Evolutionary conservation across 768 basidiomycete species (phyloP), one percentile per base, ranked within the genome.

Genomic region (Termitomyces sp.): DNA sequence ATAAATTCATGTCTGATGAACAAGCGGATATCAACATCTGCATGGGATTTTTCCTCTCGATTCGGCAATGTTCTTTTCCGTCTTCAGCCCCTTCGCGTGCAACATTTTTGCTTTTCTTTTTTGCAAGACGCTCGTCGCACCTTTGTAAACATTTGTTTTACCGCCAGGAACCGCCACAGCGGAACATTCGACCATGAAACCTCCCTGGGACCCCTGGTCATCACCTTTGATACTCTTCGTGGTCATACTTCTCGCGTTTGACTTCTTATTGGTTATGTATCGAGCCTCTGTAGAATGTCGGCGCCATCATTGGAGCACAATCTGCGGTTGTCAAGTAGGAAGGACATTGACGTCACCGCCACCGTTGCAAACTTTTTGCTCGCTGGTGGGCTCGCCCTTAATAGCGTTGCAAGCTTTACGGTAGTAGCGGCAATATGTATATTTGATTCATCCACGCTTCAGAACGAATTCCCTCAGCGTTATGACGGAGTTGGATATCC

Each of bases 261-360:
- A 91, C n/a, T 70, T 84, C 50, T 84, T 9, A 94, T 92, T 65
- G 95, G 94, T 45, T 93, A 90, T 69, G 74, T 94, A 34, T 85
- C 86, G 12, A 90, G 88, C 17, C 9, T 63, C 65, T 90, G 86
- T 70, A 86, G 94, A 84, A 94, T 96, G 77, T 79, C 89, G 36
- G 91, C 88, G 10, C 85, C 94, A 2, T 94, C 92, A 2, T 74
- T 92, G 2, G 84, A 88, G 62, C 88, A 94, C 68, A 96, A 96
- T 68, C 86, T 86, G 15, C 78, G 81, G 47, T 72, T 96, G 54
- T 81, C 84, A 48, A 6, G 25, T 47, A 78, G 79, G 53, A 88
- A 91, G 61, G 91, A 96, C 67, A 89, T 94, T 29, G 94, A 96
- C 68, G 80, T 90, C 11, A 92, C 92, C 4, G 93, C 93, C 5